Evolutionary conservation across 2,329 filamentous ascomycete species (phyloP), one percentile per base, ranked within the genome.

Genomic region (Curvularia sp.): DNA sequence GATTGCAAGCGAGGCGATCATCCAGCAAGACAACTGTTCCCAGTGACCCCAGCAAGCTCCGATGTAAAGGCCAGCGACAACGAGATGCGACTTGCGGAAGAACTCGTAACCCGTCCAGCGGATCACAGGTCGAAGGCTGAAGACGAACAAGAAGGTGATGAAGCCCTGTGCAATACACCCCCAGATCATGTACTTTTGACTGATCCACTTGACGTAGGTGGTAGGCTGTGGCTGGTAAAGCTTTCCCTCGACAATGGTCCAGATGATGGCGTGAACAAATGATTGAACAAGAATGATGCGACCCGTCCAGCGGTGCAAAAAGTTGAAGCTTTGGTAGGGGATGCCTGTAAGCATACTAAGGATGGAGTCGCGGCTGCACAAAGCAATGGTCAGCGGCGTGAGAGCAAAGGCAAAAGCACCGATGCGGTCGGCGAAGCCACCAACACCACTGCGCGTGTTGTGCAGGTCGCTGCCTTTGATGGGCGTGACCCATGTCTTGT

Each of bases 41-140:
- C 54, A 56, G 13, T 56, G 54, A 21, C 54, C 48, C 54, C 54
- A 56, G 25, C 54, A 56, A 4, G 54, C 54, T 25, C 54, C 54
- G 12, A 56, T 19, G 1, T 56, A 56, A 19, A 56, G 48, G 18
- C 49, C 49, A n/a, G 54, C 49, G 19, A 56, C 49, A 19, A 56
- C 19, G 34, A 56, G 48, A 32, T 56, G 54, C 18, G 54, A 56
- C 21, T 56, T 56, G 34, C 48, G 54, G 34, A 56, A 56, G 41
- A 56, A 56, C 12, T 56, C 54, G 13, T 56, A 56, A 18, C 54
- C 54, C 27, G 54, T 56, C 54, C 54, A 56, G 41, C 54, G 54
- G 34, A 56, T 56, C n/a, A 56, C 49, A 10, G 54, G 49, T 32
- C 54, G 49, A 13, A 55, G 53, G 32, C 54, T 57, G 27, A 57